Evolutionary conservation across 345 rosid genomes (phyloP).

Genomic region (Lumnitzera racemosa): DNA sequence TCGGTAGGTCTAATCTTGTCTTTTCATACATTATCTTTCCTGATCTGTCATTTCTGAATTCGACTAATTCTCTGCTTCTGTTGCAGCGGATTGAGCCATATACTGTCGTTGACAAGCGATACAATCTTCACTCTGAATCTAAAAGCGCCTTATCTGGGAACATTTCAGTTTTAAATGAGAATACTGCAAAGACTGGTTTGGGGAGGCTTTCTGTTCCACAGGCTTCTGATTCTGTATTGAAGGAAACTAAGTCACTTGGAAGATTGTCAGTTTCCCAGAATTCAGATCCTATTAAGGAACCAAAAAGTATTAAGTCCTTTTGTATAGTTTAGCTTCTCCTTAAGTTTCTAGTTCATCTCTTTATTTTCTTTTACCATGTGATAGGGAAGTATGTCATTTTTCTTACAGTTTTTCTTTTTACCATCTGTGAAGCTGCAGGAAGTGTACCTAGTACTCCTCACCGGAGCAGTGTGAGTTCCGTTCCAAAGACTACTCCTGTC

Average conservation of each 20-base stretch:
- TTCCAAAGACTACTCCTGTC: constrained; percentile 32
- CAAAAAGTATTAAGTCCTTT: constrained; percentile 39
- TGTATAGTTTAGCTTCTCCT: not conserved
- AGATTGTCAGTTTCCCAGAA: constrained; percentile 83
- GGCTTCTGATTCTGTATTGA: constrained; percentile 34
- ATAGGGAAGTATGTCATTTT: not conserved
- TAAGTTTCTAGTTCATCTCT: constrained; percentile 1
- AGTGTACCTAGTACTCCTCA: constrained; percentile 78
- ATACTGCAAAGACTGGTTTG: constrained; percentile 15
- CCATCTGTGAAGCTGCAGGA: constrained; percentile 63
- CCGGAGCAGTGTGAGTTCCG: constrained; percentile 41
- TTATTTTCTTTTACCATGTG: constrained; percentile 5
- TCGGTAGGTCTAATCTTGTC: constrained; percentile 45
- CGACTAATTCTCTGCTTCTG: constrained; percentile 4
- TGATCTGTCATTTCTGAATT: constrained; percentile 9
- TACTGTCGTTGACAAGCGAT: constrained; percentile 40
- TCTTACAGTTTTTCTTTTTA: constrained; percentile 14
- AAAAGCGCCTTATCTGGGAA: constrained; percentile 48
- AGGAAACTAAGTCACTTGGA: constrained; percentile 76
- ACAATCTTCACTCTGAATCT: constrained; percentile 54
- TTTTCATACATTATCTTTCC: constrained; percentile 3
- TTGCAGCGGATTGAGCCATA: constrained; percentile 72
- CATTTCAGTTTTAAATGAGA: constrained; percentile 50
- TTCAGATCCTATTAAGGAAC: constrained; percentile 64
- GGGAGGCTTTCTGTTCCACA: constrained; percentile 18